Evolutionary conservation across 495 filamentous ascomycete species (phyloP).

Genomic region (Daldinia bambusicola): DNA sequence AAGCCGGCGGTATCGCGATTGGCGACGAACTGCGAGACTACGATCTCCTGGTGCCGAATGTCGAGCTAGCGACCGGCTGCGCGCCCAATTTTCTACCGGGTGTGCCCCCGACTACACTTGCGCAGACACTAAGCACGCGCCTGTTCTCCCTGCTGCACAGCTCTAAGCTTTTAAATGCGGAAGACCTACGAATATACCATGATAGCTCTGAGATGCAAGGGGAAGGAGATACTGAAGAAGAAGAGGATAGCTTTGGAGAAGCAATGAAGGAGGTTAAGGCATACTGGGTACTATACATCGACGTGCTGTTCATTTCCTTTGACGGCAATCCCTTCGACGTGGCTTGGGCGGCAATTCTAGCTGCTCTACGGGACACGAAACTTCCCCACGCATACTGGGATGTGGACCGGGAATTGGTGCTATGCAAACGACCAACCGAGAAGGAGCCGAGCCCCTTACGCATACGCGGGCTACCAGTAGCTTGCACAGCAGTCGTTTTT

Average conservation of each 20-base stretch:
- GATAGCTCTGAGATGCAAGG: constrained; percentile 56
- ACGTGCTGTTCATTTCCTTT: constrained; percentile 87
- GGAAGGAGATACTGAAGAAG: constrained; percentile 51
- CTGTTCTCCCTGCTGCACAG: constrained; percentile 78
- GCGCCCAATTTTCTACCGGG: constrained; percentile 86
- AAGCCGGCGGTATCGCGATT: constrained; percentile 24
- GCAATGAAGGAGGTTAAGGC: constrained; percentile 70
- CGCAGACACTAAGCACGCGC: constrained; percentile 83
- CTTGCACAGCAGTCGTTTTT: constrained; percentile 79
- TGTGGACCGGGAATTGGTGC: constrained; percentile 75
- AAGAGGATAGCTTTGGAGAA: constrained; percentile 26
- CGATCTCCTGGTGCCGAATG: constrained; percentile 88
- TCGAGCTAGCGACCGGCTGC: constrained; percentile 90
- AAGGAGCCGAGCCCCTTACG: constrained; percentile 58
- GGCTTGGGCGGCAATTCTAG: constrained; percentile 83
- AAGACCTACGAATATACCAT: constrained; percentile 77
- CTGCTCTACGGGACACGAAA: constrained; percentile 80
- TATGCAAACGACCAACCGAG: constrained; percentile 69
- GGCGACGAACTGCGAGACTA: constrained; percentile 61
- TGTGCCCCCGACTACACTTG: constrained; percentile 78
- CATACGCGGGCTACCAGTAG: constrained; percentile 72
- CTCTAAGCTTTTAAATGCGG: constrained; percentile 67
- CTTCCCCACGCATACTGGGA: constrained; percentile 91
- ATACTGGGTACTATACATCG: constrained; percentile 95
- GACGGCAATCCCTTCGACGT: constrained; percentile 92